These are phyloP conservation scores for Metarhizium rileyi DNA, from an alignment of 2,329 filamentous ascomycete species.

Conservation along the genomic window DNA sequence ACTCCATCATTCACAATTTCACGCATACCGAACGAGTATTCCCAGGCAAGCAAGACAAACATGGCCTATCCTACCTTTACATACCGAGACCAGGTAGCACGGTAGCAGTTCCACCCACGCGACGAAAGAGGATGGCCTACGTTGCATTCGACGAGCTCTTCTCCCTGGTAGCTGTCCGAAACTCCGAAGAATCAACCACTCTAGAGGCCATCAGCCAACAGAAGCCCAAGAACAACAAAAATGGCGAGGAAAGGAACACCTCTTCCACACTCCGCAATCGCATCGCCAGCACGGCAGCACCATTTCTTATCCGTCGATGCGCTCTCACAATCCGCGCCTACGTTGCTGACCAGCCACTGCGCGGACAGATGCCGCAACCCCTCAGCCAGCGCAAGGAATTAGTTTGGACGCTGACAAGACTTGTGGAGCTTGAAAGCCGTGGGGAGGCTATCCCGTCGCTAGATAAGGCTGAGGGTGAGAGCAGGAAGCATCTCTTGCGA, in stretches of 20 bases:
- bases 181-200: conserved; percentile 6
- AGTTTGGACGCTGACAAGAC: conserved; percentile 54
- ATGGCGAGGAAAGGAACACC: conserved; percentile 8
- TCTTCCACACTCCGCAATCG: conserved; percentile 34
- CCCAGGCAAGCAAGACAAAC: conserved; percentile 35
- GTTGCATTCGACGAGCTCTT: conserved; percentile 74
- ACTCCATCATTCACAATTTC: conserved; percentile 68
- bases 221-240: not conserved
- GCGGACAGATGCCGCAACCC: conserved; percentile 83
- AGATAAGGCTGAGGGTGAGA: conserved; percentile 41
- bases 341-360: conserved; percentile 81
- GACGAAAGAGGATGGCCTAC: conserved; percentile 65
- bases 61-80: conserved; percentile 51
- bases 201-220: not conserved
- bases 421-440: conserved; percentile 61
- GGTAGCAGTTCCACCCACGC: conserved; percentile 52
- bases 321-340: conserved; percentile 76
- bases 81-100: conserved; percentile 62
- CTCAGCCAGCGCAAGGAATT: conserved; percentile 72
- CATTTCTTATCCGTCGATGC: conserved; percentile 72
- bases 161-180: conserved; percentile 44
- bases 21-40: conserved; percentile 42
- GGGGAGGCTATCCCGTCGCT: conserved; percentile 55
- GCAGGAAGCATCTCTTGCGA: conserved; percentile 66
- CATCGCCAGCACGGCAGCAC: conserved; percentile 66